Conservation (phyloP, 75 land plant genomes). For the Larix kaempferi region DNA sequence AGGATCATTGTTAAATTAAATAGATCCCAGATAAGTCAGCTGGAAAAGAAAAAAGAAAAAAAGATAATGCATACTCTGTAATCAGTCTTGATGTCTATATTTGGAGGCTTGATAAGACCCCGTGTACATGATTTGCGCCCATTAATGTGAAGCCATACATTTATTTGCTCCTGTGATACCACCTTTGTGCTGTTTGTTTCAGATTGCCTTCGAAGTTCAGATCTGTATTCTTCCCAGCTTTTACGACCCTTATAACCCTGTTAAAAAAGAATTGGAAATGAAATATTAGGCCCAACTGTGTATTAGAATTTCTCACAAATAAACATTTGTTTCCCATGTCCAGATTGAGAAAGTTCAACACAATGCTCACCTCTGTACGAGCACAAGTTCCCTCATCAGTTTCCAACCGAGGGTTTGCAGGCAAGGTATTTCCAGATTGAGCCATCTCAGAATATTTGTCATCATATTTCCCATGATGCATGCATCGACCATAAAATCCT, state of each 20-base stretch:
- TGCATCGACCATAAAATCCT: slow-evolving; percentile 74
- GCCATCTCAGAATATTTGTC: not conserved
- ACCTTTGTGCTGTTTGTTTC: slow-evolving; percentile 27
- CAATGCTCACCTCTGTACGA: slow-evolving; percentile 53
- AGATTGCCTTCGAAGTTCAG: slow-evolving; percentile 18
- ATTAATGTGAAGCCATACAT: slow-evolving; percentile 76
- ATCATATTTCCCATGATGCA: slow-evolving; percentile 43
- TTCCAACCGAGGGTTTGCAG: not conserved
- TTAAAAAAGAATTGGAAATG: not conserved
- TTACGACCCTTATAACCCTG: slow-evolving; percentile 72
- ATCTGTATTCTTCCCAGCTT: slow-evolving; percentile 26
- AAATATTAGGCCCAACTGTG: not conserved
- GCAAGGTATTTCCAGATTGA: slow-evolving; percentile 14
- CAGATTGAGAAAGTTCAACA: not conserved
- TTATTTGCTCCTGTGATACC: slow-evolving; percentile 70
- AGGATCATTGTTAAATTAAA: not conserved
- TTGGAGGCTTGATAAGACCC: slow-evolving; percentile 33
- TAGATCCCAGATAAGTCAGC: not conserved
- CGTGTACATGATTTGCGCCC: slow-evolving; percentile 52
- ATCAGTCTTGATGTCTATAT: slow-evolving; percentile 47
- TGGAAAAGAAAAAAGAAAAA: not conserved
- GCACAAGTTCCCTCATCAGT: slow-evolving; percentile 52
- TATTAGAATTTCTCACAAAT: not conserved
- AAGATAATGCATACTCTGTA: slow-evolving; percentile 40
- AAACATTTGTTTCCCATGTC: not conserved